These are phyloP conservation scores for Rostrohypoxylon terebratum DNA, from an alignment of 495 filamentous ascomycete species.

Conservation along the genomic window DNA sequence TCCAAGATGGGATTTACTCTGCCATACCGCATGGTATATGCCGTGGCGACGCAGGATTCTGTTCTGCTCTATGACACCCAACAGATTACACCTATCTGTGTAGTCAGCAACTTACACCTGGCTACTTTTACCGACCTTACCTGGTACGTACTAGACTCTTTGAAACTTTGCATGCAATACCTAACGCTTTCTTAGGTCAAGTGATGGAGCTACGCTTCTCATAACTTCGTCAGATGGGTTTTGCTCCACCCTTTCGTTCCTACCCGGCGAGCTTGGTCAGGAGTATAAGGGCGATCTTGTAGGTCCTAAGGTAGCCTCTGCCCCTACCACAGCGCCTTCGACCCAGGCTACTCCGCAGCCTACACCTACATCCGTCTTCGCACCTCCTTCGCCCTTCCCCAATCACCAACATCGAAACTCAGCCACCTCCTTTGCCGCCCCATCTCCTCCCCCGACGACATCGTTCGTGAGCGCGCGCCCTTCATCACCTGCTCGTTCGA, in stretches of 20 bases:
- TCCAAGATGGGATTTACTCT: constrained; percentile 80
- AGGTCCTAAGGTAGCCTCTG: constrained; percentile 59
- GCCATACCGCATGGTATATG: constrained; percentile 95
- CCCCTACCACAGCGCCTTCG: constrained; percentile 56
- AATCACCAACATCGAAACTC: constrained; percentile 65
- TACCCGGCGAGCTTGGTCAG: constrained; percentile 87
- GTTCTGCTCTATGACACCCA: constrained; percentile 98
- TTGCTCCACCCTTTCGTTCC: constrained; percentile 90
- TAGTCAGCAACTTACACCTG: constrained; percentile 96
- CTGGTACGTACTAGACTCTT: constrained; percentile 71
- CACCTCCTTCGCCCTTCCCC: constrained; percentile 68
- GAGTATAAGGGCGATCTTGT: constrained; percentile 77
- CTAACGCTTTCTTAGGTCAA: constrained; percentile 74
- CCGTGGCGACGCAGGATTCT: constrained; percentile 96
- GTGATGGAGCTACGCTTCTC: constrained; percentile 88
- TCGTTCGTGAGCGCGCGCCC: constrained; percentile 67
- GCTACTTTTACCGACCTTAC: constrained; percentile 96
- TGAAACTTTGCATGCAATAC: constrained; percentile 37
- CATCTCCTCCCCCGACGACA: constrained; percentile 66
- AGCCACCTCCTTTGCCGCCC: constrained; percentile 63
- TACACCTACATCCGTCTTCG: constrained; percentile 70
- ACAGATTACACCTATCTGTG: constrained; percentile 88
- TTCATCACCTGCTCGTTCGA: constrained; percentile 82
- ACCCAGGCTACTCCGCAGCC: constrained; percentile 72
- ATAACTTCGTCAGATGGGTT: constrained; percentile 99